Conservation (phyloP, 768 basidiomycete genomes). For the Phylloporus arenicola region DNA sequence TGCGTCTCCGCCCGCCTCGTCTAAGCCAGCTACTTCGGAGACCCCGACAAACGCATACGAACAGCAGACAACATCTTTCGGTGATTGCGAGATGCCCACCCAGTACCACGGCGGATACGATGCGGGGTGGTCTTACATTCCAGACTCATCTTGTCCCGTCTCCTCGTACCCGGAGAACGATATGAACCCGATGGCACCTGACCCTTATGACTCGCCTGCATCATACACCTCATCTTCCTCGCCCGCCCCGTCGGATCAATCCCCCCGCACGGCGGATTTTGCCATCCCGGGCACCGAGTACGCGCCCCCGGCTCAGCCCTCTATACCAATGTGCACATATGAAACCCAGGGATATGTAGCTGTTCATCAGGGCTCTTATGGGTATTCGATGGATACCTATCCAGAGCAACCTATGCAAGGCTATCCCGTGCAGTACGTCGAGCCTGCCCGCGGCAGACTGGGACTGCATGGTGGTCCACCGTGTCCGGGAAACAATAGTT, state of each 20-base stretch:
- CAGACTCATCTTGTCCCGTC: conserved; percentile 8
- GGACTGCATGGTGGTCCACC: conserved; percentile 10
- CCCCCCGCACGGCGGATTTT: conserved; percentile 13
- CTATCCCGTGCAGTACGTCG: conserved; percentile 8
- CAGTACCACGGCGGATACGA: conserved; percentile 10
- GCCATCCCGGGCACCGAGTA: conserved; percentile 2
- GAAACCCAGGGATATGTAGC: conserved; percentile 3
- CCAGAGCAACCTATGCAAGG: conserved; percentile 12
- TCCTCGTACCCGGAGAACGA: conserved; percentile 15
- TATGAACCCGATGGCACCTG: conserved; percentile 7
- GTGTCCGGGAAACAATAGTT: conserved; percentile 12
- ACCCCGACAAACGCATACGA: conserved; percentile 7
- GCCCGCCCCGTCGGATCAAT: conserved; percentile 21
- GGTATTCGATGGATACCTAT: conserved; percentile 4
- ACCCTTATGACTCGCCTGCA: conserved; percentile 19
- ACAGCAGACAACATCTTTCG: conserved; percentile 1
- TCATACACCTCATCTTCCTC: conserved; percentile 22
- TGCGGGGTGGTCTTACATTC: conserved; percentile 14
- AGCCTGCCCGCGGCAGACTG: conserved; percentile 5
- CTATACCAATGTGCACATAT: conserved; percentile 2
- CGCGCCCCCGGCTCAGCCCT: not conserved
- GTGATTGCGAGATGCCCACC: conserved; percentile 8
- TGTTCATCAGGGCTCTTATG: conserved; percentile 10
- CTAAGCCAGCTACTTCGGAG: conserved; percentile 10
- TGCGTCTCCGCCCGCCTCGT: conserved; percentile 1